Evolutionary conservation across 768 basidiomycete species (phyloP), one percentile per base, ranked within the genome.

Genomic region (Collybiopsis luxurians): DNA sequence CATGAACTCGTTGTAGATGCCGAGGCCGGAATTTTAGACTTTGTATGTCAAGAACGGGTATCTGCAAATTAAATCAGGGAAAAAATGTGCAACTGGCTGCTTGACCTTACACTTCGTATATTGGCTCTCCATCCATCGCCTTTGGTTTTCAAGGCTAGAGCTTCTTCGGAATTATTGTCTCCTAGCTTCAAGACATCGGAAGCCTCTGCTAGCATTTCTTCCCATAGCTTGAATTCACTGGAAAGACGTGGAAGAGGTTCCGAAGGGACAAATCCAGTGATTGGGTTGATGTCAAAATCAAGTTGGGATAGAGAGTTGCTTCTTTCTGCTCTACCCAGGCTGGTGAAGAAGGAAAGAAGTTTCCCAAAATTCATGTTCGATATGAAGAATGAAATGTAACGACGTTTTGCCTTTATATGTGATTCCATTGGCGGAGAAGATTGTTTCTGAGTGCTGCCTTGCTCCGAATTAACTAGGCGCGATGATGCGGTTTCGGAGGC

Each of bases 251-350:
- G 78, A 6, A 90, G 78, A 1, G 85, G 85, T 36, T 74, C 69
- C 2, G 80, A 69, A 0, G 95, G 96, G 63, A 98, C 82, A 75
- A 98, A 98, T 0, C 96, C 96, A 0, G 90, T 87, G 13, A 79
- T 70, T 7, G 80, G 66, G 61, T 84, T 73, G 59, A 87, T 69
- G 61, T 87, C 85, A 55, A 83, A 86, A 56, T 83, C 77, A 1
- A 67, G 62, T 19, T 74, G 75, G 11, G 72, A 66, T 43, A 69
- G 74, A 26, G 71, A 73, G 27, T 52, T 27, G 46, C 49, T 23
- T n/a, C n/a, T n/a, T n/a, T n/a, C n/a, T n/a, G n/a, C n/a, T n/a
- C n/a, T n/a, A n/a, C n/a, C n/a, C n/a, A n/a, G n/a, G n/a, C n/a
- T n/a, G n/a, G n/a, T n/a, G n/a, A n/a, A n/a, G n/a, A n/a, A n/a